Conservation (phyloP, 306 rosid species). For the Phaseolus lunatus region DNA sequence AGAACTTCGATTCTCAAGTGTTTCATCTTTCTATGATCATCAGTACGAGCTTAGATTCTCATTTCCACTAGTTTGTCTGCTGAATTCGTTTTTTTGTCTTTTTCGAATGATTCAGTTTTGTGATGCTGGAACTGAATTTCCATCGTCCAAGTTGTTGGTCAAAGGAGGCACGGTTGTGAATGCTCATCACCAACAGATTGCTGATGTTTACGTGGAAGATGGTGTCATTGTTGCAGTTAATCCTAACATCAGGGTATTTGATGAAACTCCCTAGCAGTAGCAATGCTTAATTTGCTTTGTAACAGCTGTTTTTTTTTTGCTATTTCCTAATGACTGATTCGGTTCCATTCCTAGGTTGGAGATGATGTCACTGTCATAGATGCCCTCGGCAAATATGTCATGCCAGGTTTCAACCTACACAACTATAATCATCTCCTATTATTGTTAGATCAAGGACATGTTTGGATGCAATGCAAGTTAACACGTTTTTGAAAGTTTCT, state of each 20-base stretch:
- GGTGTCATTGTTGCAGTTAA: constrained; percentile 72
- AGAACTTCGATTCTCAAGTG: not conserved
- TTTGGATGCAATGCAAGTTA: too few relatives aligned
- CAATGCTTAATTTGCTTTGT: not conserved
- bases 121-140: constrained; percentile 58
- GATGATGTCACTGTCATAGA: constrained; percentile 79
- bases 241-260: constrained; percentile 61
- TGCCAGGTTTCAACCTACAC: constrained; percentile 74
- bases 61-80: not conserved
- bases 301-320: not conserved
- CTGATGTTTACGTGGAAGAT: constrained; percentile 82
- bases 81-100: not conserved
- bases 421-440: not conserved
- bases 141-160: constrained; percentile 64
- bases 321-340: constrained; percentile 9
- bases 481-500: too few relatives aligned
- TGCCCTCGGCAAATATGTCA: constrained; percentile 82
- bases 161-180: constrained; percentile 79
- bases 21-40: not conserved
- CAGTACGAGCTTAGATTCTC: not conserved
- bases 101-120: constrained; percentile 56
- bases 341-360: constrained; percentile 61
- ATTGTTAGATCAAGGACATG: not conserved
- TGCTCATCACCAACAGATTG: constrained; percentile 68
- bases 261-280: not conserved